Percentiles rank a stretch among this genome's conserved stretches.
Evolutionary conservation across 495 filamentous ascomycete genomes (phyloP).

Genomic region (Venustampulla echinocandica): DNA sequence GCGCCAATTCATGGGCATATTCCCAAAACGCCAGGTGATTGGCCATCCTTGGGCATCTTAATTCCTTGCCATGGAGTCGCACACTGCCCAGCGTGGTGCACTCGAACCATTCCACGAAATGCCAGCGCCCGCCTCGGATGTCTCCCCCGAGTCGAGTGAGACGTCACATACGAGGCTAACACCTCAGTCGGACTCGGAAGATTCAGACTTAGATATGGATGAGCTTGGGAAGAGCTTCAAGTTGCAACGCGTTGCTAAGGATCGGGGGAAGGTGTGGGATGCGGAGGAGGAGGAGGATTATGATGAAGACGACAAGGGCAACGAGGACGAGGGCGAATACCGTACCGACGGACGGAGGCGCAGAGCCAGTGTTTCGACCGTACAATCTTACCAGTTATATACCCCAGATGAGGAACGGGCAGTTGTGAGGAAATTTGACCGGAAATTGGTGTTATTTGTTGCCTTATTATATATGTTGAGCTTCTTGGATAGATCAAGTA

Average conservation of each 20-base stretch:
- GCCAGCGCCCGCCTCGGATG: background rate
- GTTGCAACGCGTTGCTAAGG: conserved; percentile 3
- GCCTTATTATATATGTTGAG: conserved; percentile 74
- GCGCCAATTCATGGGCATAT: background rate
- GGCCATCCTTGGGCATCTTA: background rate
- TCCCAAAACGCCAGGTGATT: background rate
- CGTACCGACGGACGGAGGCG: conserved; percentile 2
- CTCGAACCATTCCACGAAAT: conserved; percentile 12
- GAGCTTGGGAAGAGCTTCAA: conserved; percentile 16
- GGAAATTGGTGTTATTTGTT: conserved; percentile 67
- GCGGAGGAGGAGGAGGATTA: conserved; percentile 11
- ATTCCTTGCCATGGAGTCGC: conserved; percentile 9
- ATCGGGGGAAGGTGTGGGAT: conserved; percentile 5
- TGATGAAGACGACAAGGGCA: conserved; percentile 17
- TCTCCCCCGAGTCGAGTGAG: conserved; percentile 16
- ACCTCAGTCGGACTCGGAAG: conserved; percentile 21
- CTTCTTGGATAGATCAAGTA: conserved; percentile 74
- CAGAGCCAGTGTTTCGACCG: conserved; percentile 30
- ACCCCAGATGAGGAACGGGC: conserved; percentile 65
- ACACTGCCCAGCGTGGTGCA: background rate
- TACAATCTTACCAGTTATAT: conserved; percentile 52
- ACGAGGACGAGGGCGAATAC: conserved; percentile 14
- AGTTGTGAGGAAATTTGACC: conserved; percentile 67
- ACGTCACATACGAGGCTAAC: conserved; percentile 15
- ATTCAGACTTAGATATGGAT: conserved; percentile 17